phyloP scores from a whole-genome alignment of 1,284 basidiomycete species.

The Cryptococcus hybrid region DNA sequence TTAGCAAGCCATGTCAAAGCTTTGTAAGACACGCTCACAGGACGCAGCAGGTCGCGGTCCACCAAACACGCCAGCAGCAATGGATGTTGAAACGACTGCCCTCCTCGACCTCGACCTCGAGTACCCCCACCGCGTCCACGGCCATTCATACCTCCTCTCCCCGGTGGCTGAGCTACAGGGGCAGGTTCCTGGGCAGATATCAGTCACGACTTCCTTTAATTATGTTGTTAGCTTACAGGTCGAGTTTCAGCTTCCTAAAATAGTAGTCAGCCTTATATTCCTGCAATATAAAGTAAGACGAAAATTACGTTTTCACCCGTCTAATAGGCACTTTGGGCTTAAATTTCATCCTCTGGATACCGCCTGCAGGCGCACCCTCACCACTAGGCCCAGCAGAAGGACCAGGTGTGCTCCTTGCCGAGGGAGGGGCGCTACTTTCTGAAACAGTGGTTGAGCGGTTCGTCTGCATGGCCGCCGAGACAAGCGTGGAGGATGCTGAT shows the following conservation, averaged over 20 bases:
- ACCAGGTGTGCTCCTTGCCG: slow-evolving; percentile 8
- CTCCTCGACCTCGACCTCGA: not conserved
- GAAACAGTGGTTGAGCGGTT: not conserved
- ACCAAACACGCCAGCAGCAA: slow-evolving; percentile 40
- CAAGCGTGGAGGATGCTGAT: too few relatives aligned
- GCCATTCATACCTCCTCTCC: not conserved
- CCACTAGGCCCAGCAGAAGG: not conserved
- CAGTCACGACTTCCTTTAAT: slow-evolving; percentile 2
- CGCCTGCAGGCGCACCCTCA: slow-evolving; percentile 5
- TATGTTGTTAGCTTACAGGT: slow-evolving; percentile 10
- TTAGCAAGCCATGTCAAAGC: not conserved
- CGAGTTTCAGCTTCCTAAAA: slow-evolving; percentile 26
- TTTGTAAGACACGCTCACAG: slow-evolving; percentile 8
- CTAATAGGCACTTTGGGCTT: slow-evolving; percentile 46
- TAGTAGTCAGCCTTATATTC: not conserved
- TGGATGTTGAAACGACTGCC: slow-evolving; percentile 4
- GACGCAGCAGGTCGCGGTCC: slow-evolving; percentile 38
- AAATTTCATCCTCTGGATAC: slow-evolving; percentile 44
- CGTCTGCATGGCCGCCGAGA: too few relatives aligned
- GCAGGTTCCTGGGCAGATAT: not conserved
- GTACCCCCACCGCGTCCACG: not conserved
- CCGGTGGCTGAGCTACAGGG: not conserved
- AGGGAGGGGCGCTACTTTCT: slow-evolving; percentile 5
- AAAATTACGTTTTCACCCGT: slow-evolving; percentile 22
- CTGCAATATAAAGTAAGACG: not conserved